Evolutionary conservation across 305 asterid species (phyloP), one percentile per base, ranked within the genome.

Genomic region (Fraxinus paxiana): DNA sequence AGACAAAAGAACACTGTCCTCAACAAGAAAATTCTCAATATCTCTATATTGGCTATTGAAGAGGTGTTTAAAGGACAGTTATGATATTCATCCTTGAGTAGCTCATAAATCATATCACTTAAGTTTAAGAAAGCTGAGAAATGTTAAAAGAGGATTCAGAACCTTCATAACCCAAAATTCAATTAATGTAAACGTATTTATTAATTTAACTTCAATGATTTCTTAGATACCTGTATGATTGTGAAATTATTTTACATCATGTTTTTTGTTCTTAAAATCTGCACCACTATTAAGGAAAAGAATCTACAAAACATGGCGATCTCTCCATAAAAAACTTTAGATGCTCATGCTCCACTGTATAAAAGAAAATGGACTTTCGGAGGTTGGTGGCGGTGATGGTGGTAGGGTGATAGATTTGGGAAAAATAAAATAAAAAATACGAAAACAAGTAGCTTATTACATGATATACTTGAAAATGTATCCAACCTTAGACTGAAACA

Each of bases 401-500:
- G 24, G 63, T 51, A 51, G 63, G 22, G 61, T 48, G 30, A 56
- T 56, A 56, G 67, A 56, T 18, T 6, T 20, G 26, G 69, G 30
- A 0, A 6, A 59, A 18, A 18, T n/a, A 7, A 17, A 28, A 67
- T 28, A 1, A 67, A 67, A 67, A 67, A 24, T 28, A 28, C 73
- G 12, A 67, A 10, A 26, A 26, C 17, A 26, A 10, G 34, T 67
- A 67, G 73, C 54, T 69, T n/a, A 15, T 70, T 35, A 34, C 22
- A 59, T 18, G 18, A 33, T 34, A 35, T 34, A 34, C 10, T 63
- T 17, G 10, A 69, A 30, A 4, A 65, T 30, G 63, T 2, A 37
- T 10, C 33, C 34, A 82, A 94, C 97, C 95, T 89, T 91, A 43
- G 97, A 94, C 84, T 88, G 97, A 87, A 94, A 82, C 90, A 94